A percentile compares a stretch with the other conserved stretches of the same genome.
Evolutionary conservation across 768 basidiomycete genomes (phyloP).

Genomic region (Polyporus arcularius): DNA sequence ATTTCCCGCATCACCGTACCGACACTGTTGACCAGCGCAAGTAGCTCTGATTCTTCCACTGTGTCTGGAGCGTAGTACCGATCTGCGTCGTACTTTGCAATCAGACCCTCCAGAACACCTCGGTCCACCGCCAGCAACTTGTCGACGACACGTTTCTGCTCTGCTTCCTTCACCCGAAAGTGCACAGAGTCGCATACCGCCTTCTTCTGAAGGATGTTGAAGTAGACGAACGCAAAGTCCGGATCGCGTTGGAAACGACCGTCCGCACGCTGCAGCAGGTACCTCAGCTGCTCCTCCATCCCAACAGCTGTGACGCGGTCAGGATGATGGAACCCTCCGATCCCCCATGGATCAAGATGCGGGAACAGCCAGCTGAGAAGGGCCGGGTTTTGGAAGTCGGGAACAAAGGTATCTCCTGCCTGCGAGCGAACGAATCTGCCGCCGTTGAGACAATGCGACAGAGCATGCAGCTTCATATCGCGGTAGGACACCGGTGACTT

Average conservation of each 20-base stretch:
- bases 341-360: conserved; percentile 19
- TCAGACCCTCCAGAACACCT: not conserved
- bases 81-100: not conserved
- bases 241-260: conserved; percentile 10
- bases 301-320: too few relatives aligned
- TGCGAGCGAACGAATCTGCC: not conserved
- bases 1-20: not conserved
- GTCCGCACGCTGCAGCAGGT: not conserved
- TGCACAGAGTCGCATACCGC: not conserved
- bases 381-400: conserved; percentile 8
- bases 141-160: not conserved
- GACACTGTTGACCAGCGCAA: not conserved
- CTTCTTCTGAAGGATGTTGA: conserved; percentile 20
- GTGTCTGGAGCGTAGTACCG: not conserved
- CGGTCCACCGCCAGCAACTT: not conserved
- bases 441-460: not conserved
- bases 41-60: not conserved
- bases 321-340: conserved; percentile 11
- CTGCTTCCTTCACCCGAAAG: conserved; percentile 1
- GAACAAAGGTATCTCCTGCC: not conserved
- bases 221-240: conserved; percentile 21
- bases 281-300: conserved; percentile 2
- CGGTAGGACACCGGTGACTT: not conserved
- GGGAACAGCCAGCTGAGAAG: conserved; percentile 15
- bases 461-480: not conserved